These are phyloP conservation scores for Acanthamoeba healyi DNA, from an alignment of 208 protist species.

Conservation along the genomic window DNA sequence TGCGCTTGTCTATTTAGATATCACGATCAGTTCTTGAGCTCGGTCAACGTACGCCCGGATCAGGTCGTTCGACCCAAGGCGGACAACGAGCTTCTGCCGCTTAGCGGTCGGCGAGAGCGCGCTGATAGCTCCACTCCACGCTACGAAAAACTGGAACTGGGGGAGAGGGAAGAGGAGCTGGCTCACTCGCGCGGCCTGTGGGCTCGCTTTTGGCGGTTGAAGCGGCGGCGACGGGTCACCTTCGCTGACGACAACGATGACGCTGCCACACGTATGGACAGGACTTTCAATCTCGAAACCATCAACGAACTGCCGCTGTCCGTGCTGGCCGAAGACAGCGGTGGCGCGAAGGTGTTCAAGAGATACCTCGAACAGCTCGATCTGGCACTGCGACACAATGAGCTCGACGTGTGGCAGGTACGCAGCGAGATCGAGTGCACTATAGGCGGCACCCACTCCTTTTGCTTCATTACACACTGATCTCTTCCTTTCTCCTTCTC, in stretches of 20 bases:
- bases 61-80: background rate
- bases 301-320: background rate
- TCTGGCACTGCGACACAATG: background rate
- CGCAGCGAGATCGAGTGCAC: background rate
- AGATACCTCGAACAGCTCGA: background rate
- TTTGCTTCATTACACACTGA: background rate
- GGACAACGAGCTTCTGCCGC: background rate
- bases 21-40: constrained; percentile 61
- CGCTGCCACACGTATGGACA: background rate
- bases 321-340: background rate
- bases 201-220: background rate
- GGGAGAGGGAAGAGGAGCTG: background rate
- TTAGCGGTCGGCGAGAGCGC: background rate
- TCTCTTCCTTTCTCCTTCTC: background rate
- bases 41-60: background rate
- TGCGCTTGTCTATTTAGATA: background rate
- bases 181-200: background rate
- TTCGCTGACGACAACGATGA: background rate
- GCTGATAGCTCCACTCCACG: background rate
- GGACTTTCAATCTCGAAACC: background rate
- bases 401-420: constrained; percentile 39
- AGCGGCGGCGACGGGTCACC: background rate
- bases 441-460: no score
- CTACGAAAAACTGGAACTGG: constrained; percentile 20
- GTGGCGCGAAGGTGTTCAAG: background rate